Base-by-base conservation (phyloP, 495 filamentous ascomycete genomes). In the Lasiosphaeria miniovina region DNA sequence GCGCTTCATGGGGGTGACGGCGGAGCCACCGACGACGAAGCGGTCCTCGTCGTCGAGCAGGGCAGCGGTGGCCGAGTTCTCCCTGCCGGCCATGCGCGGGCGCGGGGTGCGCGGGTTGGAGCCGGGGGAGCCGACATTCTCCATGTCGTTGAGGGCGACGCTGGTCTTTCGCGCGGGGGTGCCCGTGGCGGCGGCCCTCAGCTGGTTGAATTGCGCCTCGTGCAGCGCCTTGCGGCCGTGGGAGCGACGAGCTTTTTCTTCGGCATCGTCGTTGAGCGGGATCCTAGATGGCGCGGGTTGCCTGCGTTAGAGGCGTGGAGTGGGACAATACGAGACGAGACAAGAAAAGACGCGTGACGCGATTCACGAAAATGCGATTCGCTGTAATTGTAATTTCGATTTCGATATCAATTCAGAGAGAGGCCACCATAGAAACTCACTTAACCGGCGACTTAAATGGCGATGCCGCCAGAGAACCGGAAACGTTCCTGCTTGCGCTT, bases 1-100 rank as follows among this genome's bases (percentile, higher is more conserved):
- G 46, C 94, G 89, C 80, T 96, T 96, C 88, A 96, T 91, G 14
- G 94, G 94, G 36, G 94, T 98, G 52, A 96, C 88, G 14, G 86
- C 89, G 49, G 77, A 82, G 36, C 84, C 84, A 53, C 79, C 83
- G 36, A 90, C 85, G 33, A 83, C 74, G 17, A 83, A 74, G 38
- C 80, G 72, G 58, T 81, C 78, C 41, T 85, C 88, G 66, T 90
- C 84, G 67, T 76, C 74, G 61, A 72, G 10, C 54, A 61, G 61
- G 24, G 24, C 24, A 2, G 24, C 55, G 9, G 24, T 11, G 57
- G 15, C 77, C 57, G 80, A 75, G 65, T 84, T 86, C 43, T 86
- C 84, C 64, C 84, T 81, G 11, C 77, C 58, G 50, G 70, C 70
- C 41, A 74, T 73, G 51, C 70, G 71, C 33, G n/a, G 43, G 68